Percentiles rank a stretch among this genome's conserved stretches.
These are phyloP conservation scores for Aspergillus intermedius DNA, from an alignment of 2,329 filamentous ascomycete species.

Conservation along the genomic window DNA sequence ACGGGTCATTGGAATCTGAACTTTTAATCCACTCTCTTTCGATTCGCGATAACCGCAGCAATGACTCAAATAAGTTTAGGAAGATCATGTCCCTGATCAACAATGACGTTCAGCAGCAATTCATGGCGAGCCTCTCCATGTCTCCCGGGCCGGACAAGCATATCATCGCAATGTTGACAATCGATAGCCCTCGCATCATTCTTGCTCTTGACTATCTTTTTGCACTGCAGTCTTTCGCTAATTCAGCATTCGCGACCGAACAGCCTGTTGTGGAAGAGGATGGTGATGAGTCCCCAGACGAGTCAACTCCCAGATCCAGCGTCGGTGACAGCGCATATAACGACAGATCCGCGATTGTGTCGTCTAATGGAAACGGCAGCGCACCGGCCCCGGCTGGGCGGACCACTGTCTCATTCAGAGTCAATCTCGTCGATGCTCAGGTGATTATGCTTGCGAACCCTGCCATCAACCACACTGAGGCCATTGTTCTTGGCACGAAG, in stretches of 20 bases:
- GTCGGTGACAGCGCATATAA: conserved; percentile 16
- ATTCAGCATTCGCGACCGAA: conserved; percentile 56
- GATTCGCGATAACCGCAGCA: conserved; percentile 82
- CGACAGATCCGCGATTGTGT: conserved; percentile 17
- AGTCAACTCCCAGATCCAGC: conserved; percentile 31
- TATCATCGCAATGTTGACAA: conserved; percentile 82
- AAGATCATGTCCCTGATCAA: conserved; percentile 98
- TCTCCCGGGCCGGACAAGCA: conserved; percentile 74
- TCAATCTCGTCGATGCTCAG: conserved; percentile 94
- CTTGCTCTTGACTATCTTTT: conserved; percentile 95
- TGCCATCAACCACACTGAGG: conserved; percentile 80
- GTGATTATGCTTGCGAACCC: conserved; percentile 96
- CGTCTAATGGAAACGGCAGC: conserved; percentile 20
- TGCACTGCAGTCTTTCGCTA: conserved; percentile 76
- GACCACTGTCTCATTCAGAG: conserved; percentile 77
- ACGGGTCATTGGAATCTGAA: conserved; percentile 86
- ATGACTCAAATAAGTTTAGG: conserved; percentile 89
- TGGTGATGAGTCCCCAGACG: conserved; percentile 30
- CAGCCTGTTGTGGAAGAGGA: conserved; percentile 38
- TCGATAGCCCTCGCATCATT: conserved; percentile 91
- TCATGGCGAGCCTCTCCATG: conserved; percentile 96
- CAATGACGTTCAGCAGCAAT: conserved; percentile 84
- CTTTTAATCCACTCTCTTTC: conserved; percentile 90
- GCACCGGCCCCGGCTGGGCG: conserved; percentile 37
- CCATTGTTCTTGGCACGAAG: conserved; percentile 89